phyloP scores from a whole-genome alignment of 352 stramenopile genomes.

The Phytopythium litorale region DNA sequence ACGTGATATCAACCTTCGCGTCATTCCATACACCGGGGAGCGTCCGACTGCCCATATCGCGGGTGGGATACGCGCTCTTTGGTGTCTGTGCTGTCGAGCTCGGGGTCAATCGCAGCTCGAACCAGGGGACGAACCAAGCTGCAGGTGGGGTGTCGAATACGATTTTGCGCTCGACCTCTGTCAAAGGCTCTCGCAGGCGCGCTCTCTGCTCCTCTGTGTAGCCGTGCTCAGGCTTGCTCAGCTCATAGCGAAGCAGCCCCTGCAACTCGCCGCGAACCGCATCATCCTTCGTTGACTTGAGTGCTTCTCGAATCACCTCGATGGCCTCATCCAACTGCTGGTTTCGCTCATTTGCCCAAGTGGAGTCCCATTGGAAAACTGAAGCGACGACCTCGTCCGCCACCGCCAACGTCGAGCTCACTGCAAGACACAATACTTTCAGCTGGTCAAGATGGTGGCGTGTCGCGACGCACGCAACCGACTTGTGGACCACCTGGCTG shows the following conservation, averaged over 20 bases:
- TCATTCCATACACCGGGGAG: not conserved
- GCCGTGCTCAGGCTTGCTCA: not conserved
- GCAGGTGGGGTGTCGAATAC: not conserved
- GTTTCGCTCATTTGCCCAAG: not conserved
- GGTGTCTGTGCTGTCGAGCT: not conserved
- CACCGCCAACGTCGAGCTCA: not conserved
- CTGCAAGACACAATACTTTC: not conserved
- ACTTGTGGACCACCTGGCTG: not conserved
- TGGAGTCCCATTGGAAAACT: not conserved
- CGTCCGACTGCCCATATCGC: not conserved
- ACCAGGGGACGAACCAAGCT: constrained; percentile 2
- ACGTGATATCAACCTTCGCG: not conserved
- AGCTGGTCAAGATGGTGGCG: not conserved
- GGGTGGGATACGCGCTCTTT: not conserved
- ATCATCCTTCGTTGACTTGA: not conserved
- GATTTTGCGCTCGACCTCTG: not conserved
- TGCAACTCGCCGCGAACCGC: not conserved
- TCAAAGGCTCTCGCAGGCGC: not conserved
- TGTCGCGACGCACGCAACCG: not conserved
- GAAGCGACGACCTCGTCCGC: not conserved
- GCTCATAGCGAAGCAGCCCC: not conserved
- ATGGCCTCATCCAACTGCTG: not conserved
- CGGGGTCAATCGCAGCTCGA: not conserved
- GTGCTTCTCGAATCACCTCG: not conserved
- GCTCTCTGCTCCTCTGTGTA: not conserved